Evolutionary conservation across 1,139 yeast species (phyloP), one percentile per base, ranked within the genome.

Genomic region (Lodderomyces orthopsilosis): DNA sequence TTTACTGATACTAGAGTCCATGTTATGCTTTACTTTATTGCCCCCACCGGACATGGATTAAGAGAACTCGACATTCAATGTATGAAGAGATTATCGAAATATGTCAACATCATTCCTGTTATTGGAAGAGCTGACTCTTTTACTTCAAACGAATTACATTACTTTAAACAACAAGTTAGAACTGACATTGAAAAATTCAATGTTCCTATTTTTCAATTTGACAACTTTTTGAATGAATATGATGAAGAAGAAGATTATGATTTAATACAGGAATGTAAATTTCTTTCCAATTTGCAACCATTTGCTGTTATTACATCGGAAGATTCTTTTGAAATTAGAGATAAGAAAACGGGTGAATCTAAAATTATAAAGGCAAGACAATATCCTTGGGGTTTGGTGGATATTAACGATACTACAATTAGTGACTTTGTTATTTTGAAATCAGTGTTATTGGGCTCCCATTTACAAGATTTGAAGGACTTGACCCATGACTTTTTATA

Each of bases 361-460:
- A 61, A 54, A 38, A 61, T 74, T 39, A 76, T 85, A 37, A 80
- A 91, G 50, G 96, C 89, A 6, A 79, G 98, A 62, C 79, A 82
- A 61, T 93, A 91, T 61, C 96, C 97, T 15, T 93, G 98, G 98
- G 98, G 98, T 0, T 65, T 81, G 43, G 83, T 93, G 40, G 95
- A 91, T 59, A 74, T 79, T 40, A 91, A 88, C 57, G 94, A 93
- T 60, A 83, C 95, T 17, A 79, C 79, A 45, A 79, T 83, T 54
- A 83, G 94, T 44, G 98, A 93, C 62, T 89, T 93, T 61, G 77
- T 84, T n/a, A 76, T 85, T 19, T 73, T 93, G 56, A 83, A 91
- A 59, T 83, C 90, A 44, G 91, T 93, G 2, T 66, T 93, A 40
- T 77, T 93, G 56, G 93, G 95, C 38, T 82, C 96, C n/a, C 98